These are phyloP conservation scores for Aurifilum marmelostoma DNA, from an alignment of 2,329 filamentous ascomycete genomes.

Conservation along the genomic window DNA sequence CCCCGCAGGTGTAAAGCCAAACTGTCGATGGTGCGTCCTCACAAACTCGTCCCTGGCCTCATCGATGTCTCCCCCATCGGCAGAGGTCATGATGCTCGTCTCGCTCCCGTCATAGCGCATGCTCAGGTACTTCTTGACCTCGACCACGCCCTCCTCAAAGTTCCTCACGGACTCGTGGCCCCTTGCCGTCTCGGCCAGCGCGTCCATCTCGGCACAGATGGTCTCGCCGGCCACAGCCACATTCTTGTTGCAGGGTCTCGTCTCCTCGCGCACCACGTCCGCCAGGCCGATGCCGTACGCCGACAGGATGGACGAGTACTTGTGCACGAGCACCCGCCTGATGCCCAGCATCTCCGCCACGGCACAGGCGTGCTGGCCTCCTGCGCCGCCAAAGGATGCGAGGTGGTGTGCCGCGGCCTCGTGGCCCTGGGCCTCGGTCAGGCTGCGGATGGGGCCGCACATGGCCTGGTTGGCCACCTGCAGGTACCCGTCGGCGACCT, in stretches of 20 bases:
- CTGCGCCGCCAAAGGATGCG: slow-evolving; percentile 49
- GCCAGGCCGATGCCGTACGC: slow-evolving; percentile 24
- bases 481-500: slow-evolving; percentile 21
- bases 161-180: slow-evolving; percentile 3
- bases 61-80: not conserved
- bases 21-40: slow-evolving; percentile 16
- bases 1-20: slow-evolving; percentile 18
- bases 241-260: slow-evolving; percentile 37
- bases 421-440: slow-evolving; percentile 17
- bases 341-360: slow-evolving; percentile 17
- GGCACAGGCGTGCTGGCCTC: slow-evolving; percentile 22
- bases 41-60: slow-evolving; percentile 20
- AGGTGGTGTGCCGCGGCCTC: slow-evolving; percentile 64
- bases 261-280: slow-evolving; percentile 24
- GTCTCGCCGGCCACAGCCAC: slow-evolving; percentile 41
- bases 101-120: slow-evolving; percentile 42
- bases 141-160: slow-evolving; percentile 5
- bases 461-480: slow-evolving; percentile 22
- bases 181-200: slow-evolving; percentile 22
- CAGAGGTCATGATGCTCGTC: slow-evolving; percentile 39
- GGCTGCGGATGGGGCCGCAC: slow-evolving; percentile 20
- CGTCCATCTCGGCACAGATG: slow-evolving; percentile 2
- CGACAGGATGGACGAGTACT: slow-evolving; percentile 24
- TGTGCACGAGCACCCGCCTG: slow-evolving; percentile 16
- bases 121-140: slow-evolving; percentile 30